These are phyloP conservation scores for Trypethelium eluteriae DNA, from an alignment of 495 filamentous ascomycete species.

Conservation along the genomic window DNA sequence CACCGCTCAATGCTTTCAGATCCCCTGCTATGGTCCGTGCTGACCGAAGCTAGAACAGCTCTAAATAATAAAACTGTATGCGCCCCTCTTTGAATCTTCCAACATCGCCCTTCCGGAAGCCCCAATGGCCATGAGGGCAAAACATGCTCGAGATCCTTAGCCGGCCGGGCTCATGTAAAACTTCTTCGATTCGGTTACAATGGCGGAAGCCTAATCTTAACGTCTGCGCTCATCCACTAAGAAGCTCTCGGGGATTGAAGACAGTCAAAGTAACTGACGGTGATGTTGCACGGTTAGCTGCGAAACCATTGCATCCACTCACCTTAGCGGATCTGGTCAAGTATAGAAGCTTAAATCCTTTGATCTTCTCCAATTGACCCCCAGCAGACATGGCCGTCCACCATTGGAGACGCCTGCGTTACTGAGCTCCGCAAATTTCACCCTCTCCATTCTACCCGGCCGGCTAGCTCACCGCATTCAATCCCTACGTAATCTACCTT, in stretches of 20 bases:
- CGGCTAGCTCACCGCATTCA: conserved; percentile 93
- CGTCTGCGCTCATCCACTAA: not conserved
- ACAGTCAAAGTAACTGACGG: conserved; percentile 48
- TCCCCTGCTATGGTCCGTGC: too few relatives aligned
- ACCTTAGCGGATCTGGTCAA: conserved; percentile 82
- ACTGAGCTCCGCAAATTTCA: conserved; percentile 86
- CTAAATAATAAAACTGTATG: too few relatives aligned
- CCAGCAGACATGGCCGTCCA: conserved; percentile 72
- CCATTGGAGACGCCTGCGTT: conserved; percentile 73
- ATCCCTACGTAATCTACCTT: conserved; percentile 84
- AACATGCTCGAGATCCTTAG: conserved; percentile 10
- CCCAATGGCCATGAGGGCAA: conserved; percentile 7
- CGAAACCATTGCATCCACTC: conserved; percentile 68
- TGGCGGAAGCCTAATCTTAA: not conserved
- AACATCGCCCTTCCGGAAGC: not conserved
- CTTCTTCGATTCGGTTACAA: not conserved
- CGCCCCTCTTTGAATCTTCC: not conserved
- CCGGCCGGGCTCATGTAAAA: not conserved
- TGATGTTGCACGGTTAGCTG: conserved; percentile 69
- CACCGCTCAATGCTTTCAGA: too few relatives aligned
- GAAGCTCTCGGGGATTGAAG: conserved; percentile 3
- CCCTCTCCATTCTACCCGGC: conserved; percentile 81
- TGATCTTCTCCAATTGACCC: conserved; percentile 18
- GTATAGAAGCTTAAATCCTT: conserved; percentile 40
- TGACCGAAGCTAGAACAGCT: too few relatives aligned